Percentiles rank a stretch among this genome's conserved stretches.
Evolutionary conservation across 306 rosid genomes (phyloP).

Genomic region (Begonia loranthoides): DNA sequence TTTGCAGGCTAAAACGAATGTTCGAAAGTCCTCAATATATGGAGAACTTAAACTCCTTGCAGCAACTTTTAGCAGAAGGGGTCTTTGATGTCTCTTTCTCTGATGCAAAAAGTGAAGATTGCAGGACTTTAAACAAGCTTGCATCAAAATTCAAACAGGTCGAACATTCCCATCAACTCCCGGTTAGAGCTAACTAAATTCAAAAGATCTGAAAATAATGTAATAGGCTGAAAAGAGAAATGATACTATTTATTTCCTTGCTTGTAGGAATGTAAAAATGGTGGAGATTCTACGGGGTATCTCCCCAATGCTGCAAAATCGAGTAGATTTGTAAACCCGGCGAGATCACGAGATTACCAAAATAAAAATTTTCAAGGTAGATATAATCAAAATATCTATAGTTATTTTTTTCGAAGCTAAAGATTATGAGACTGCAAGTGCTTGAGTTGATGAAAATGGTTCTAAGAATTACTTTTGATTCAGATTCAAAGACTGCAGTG

Average conservation of each 20-base stretch:
- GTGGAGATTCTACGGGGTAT: constrained; percentile 26
- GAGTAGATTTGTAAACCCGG: constrained; percentile 28
- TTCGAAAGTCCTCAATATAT: constrained; percentile 64
- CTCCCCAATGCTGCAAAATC: constrained; percentile 31
- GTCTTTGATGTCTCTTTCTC: constrained; percentile 61
- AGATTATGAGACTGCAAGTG: too few species aligned
- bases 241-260: constrained; percentile 3
- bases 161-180: constrained; percentile 47
- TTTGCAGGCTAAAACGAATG: constrained; percentile 72
- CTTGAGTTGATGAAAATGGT: neutral
- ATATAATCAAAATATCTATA: constrained; percentile 9
- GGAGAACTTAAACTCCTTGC: constrained; percentile 68
- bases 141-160: constrained; percentile 69
- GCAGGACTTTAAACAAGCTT: constrained; percentile 61
- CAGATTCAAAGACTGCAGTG: constrained; percentile 62
- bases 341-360: constrained; percentile 44
- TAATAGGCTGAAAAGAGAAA: too few species aligned
- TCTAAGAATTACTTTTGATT: constrained; percentile 7
- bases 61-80: constrained; percentile 83
- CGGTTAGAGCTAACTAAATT: constrained; percentile 37
- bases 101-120: constrained; percentile 67
- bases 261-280: constrained; percentile 43
- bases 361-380: constrained; percentile 66
- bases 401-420: too few species aligned
- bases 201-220: too few species aligned